These are phyloP conservation scores for Stipa capillata DNA, from an alignment of 176 grass and related monocot genomes.

Conservation along the genomic window DNA sequence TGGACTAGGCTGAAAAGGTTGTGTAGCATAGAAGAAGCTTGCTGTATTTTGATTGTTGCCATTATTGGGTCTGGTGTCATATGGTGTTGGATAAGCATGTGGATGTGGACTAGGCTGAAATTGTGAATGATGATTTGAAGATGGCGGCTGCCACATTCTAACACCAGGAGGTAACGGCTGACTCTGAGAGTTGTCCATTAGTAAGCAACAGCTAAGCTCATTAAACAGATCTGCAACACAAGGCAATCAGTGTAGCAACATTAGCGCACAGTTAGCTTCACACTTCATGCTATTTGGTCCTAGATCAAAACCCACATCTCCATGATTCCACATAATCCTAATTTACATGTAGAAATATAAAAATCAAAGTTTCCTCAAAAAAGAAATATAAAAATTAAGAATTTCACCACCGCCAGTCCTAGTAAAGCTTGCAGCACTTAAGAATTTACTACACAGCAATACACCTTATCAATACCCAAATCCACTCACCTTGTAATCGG, in stretches of 20 bases:
- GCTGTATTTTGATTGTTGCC: slow-evolving; percentile 3
- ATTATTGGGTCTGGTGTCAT: not conserved
- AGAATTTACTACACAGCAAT: not conserved
- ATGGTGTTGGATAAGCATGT: slow-evolving; percentile 10
- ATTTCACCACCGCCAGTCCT: not conserved
- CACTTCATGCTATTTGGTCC: not conserved
- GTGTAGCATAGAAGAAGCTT: slow-evolving; percentile 21
- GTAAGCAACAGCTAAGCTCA: not conserved
- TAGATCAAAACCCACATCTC: not conserved
- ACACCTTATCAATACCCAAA: too few species aligned
- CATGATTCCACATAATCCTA: not conserved
- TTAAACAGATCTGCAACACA: slow-evolving; percentile 9
- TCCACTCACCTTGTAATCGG: not conserved
- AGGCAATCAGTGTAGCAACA: not conserved
- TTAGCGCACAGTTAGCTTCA: slow-evolving; percentile 9
- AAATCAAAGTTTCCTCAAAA: not conserved
- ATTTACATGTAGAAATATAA: not conserved
- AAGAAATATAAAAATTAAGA: too few species aligned
- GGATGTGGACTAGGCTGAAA: not conserved
- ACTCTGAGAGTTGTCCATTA: slow-evolving; percentile 39
- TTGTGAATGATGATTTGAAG: slow-evolving; percentile 13
- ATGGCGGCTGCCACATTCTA: slow-evolving; percentile 17
- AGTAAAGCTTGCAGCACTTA: not conserved
- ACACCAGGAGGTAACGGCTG: slow-evolving; percentile 62
- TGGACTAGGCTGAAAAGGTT: not conserved